A percentile compares a stretch with the other conserved stretches of the same genome.
These are phyloP conservation scores for Bolboschoenus planiculmis DNA, from an alignment of 176 grass and related monocot species.

Conservation along the genomic window DNA sequence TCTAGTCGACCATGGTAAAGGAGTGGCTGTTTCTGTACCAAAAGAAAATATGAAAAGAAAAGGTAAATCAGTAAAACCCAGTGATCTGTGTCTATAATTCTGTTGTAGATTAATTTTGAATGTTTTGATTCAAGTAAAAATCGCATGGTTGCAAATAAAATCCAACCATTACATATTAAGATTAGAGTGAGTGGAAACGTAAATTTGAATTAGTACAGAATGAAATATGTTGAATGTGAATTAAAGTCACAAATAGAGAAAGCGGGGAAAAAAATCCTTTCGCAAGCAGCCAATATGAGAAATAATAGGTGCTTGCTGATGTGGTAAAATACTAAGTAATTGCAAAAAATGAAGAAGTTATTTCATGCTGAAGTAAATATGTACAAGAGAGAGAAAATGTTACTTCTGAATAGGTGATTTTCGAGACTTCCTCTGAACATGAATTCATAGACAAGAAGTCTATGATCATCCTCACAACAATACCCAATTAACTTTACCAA, in stretches of 20 bases:
- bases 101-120: background rate
- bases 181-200: background rate
- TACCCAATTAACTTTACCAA: conserved; percentile 98
- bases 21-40: conserved; percentile 55
- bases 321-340: background rate
- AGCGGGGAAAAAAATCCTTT: background rate
- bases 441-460: conserved; percentile 95
- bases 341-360: conserved; percentile 1
- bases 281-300: background rate
- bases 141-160: background rate
- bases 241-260: background rate
- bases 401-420: conserved; percentile 99
- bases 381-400: background rate
- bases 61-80: background rate
- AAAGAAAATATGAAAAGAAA: conserved; percentile 10
- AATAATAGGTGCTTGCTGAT: conserved; percentile 21
- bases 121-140: background rate
- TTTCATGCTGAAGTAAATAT: background rate
- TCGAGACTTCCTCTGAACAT: conserved; percentile 99
- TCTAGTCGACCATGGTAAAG: conserved; percentile 86
- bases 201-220: background rate
- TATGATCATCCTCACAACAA: conserved; percentile 97
- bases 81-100: background rate
- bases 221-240: background rate
- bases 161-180: background rate